Evolutionary conservation across 2,329 filamentous ascomycete genomes (phyloP).

Genomic region (Botrytis hyacinthi): DNA sequence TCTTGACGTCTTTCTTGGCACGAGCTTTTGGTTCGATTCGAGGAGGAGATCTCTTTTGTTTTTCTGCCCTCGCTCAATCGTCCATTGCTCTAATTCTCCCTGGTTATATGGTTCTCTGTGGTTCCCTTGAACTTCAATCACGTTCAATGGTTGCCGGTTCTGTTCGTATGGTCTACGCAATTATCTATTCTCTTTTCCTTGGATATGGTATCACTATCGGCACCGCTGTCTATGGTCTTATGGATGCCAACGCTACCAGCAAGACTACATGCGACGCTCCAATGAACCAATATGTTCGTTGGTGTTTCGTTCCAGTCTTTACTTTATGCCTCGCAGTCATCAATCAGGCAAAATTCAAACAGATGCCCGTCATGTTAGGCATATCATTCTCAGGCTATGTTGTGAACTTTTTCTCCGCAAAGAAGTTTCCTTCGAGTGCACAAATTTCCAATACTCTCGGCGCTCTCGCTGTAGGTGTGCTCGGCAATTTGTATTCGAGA

Average conservation of each 20-base stretch:
- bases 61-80: slow-evolving; percentile 62
- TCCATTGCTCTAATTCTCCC: slow-evolving; percentile 66
- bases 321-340: slow-evolving; percentile 71
- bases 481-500: slow-evolving; percentile 75
- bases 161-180: slow-evolving; percentile 58
- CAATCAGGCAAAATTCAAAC: slow-evolving; percentile 79
- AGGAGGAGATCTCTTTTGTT: slow-evolving; percentile 54
- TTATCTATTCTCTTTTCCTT: slow-evolving; percentile 57
- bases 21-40: slow-evolving; percentile 61
- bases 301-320: slow-evolving; percentile 73
- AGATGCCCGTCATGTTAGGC: slow-evolving; percentile 72
- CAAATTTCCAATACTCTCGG: slow-evolving; percentile 76
- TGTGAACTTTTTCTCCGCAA: slow-evolving; percentile 70
- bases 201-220: slow-evolving; percentile 58
- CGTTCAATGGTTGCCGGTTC: slow-evolving; percentile 55
- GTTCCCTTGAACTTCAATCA: slow-evolving; percentile 55
- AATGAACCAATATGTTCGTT: slow-evolving; percentile 54
- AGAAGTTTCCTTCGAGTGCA: slow-evolving; percentile 64
- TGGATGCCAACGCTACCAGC: slow-evolving; percentile 48
- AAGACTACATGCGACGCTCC: slow-evolving; percentile 47
- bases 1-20: slow-evolving; percentile 61
- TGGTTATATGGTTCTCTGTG: slow-evolving; percentile 61
- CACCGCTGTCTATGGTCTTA: slow-evolving; percentile 52
- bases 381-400: slow-evolving; percentile 73
- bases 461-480: slow-evolving; percentile 71